Conservation (phyloP, 257 asterid species). For the Thymus quinquecostatus region DNA sequence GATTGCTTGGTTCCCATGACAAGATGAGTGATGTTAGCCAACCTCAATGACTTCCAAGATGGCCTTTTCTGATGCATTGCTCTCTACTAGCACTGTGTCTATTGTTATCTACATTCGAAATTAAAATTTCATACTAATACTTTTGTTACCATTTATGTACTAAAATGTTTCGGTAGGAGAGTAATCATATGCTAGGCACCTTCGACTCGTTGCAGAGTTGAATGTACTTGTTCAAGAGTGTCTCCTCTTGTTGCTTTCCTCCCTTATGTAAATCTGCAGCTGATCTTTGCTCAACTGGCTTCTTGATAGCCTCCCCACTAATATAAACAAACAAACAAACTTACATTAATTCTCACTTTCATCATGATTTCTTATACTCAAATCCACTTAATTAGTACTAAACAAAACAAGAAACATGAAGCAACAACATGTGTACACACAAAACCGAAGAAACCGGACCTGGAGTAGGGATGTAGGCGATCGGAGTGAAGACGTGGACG, state of each 20-base stretch:
- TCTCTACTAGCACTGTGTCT: slow-evolving; percentile 84
- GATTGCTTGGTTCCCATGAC: slow-evolving; percentile 63
- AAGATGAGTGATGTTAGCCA: slow-evolving; percentile 56
- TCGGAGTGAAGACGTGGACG: slow-evolving; percentile 65
- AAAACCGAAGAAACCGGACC: slow-evolving; percentile 41
- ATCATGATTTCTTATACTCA: not conserved
- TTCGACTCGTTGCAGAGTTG: slow-evolving; percentile 64
- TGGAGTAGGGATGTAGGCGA: slow-evolving; percentile 66
- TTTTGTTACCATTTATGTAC: too few species aligned
- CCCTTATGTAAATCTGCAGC: slow-evolving; percentile 57
- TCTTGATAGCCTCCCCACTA: slow-evolving; percentile 81
- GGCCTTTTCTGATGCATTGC: slow-evolving; percentile 69
- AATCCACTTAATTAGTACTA: too few species aligned
- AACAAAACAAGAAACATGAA: too few species aligned
- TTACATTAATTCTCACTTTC: not conserved
- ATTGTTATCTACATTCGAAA: slow-evolving; percentile 51
- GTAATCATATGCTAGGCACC: slow-evolving; percentile 35
- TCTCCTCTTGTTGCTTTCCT: slow-evolving; percentile 66
- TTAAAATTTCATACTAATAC: not conserved
- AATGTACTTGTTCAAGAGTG: slow-evolving; percentile 61
- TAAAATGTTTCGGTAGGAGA: not conserved
- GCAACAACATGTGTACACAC: not conserved
- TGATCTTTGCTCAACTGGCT: slow-evolving; percentile 74
- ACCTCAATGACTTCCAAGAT: slow-evolving; percentile 68
- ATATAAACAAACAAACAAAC: slow-evolving; percentile 7